phyloP scores from a whole-genome alignment of 306 rosid genomes.

The Rosa persica region DNA sequence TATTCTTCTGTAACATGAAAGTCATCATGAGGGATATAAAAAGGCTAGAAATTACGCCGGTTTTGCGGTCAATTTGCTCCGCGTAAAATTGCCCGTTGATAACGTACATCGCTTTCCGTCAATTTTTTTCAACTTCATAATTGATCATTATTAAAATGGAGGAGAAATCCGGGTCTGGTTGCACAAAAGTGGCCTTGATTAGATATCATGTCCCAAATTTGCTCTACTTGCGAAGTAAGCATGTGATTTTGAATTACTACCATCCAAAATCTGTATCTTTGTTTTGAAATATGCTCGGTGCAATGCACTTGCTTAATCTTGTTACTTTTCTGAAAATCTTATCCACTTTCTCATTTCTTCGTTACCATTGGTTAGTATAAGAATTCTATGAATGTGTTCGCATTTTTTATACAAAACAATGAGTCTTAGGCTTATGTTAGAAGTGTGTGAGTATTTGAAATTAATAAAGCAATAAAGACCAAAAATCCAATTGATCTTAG shows the following conservation, averaged over 20 bases:
- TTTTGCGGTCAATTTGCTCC: slow-evolving; percentile 16
- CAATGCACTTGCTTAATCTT: neutral
- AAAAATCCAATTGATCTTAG: too few relatives aligned
- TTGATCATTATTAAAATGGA: neutral
- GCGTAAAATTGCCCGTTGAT: neutral
- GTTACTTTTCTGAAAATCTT: neutral
- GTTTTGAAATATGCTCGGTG: neutral
- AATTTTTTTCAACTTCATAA: neutral
- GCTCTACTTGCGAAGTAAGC: neutral
- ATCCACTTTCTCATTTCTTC: neutral
- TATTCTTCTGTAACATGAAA: neutral
- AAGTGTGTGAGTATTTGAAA: too few relatives aligned
- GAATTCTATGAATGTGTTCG: too few relatives aligned
- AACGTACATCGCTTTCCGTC: slow-evolving; percentile 1
- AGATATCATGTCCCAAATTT: slow-evolving; percentile 5
- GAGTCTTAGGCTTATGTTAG: too few relatives aligned
- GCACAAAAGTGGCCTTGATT: slow-evolving; percentile 4
- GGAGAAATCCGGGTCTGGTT: neutral
- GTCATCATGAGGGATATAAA: neutral
- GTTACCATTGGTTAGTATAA: too few relatives aligned
- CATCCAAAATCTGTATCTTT: neutral
- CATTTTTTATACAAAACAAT: too few relatives aligned
- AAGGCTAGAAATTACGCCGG: neutral
- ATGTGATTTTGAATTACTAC: neutral
- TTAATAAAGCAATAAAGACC: too few relatives aligned